A percentile compares a stretch with the other conserved stretches of the same genome.
Evolutionary conservation across 345 rosid species (phyloP).

Genomic region (Syzygium grande): DNA sequence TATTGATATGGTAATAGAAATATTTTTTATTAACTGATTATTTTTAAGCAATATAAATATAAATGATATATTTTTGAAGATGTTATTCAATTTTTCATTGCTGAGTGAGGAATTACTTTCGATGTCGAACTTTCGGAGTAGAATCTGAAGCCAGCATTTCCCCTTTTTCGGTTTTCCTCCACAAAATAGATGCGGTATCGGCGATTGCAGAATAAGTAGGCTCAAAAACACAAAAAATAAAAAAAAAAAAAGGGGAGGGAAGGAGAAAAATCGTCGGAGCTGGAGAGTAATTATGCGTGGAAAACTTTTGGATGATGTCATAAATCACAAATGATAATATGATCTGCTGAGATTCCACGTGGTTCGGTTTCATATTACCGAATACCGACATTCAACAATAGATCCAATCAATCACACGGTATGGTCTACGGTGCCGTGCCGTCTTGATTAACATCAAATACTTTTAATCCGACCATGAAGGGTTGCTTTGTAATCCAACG

Average conservation of each 20-base stretch:
- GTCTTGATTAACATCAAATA: neutral
- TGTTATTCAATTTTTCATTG: too few species aligned
- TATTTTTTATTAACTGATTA: too few species aligned
- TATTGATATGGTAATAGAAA: too few species aligned
- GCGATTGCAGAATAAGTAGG: neutral
- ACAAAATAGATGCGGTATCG: too few species aligned
- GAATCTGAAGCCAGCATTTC: too few species aligned
- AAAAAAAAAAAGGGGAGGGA: neutral
- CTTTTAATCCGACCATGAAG: neutral
- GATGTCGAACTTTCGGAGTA: too few species aligned
- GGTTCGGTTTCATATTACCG: neutral
- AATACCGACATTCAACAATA: neutral
- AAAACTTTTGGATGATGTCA: neutral
- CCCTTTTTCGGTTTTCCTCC: too few species aligned
- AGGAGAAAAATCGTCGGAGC: neutral
- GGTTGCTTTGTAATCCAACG: neutral
- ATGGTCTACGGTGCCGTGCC: neutral
- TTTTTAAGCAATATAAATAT: too few species aligned
- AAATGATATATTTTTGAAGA: too few species aligned
- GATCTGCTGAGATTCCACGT: neutral
- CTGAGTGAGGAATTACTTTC: too few species aligned
- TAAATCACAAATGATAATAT: neutral
- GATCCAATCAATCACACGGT: neutral
- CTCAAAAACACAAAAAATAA: too few species aligned
- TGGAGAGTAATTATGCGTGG: neutral